Percentiles rank a stretch among this genome's conserved stretches.
phyloP scores from a whole-genome alignment of 2,329 filamentous ascomycete genomes.

The Hymenoscyphus salicellus region DNA sequence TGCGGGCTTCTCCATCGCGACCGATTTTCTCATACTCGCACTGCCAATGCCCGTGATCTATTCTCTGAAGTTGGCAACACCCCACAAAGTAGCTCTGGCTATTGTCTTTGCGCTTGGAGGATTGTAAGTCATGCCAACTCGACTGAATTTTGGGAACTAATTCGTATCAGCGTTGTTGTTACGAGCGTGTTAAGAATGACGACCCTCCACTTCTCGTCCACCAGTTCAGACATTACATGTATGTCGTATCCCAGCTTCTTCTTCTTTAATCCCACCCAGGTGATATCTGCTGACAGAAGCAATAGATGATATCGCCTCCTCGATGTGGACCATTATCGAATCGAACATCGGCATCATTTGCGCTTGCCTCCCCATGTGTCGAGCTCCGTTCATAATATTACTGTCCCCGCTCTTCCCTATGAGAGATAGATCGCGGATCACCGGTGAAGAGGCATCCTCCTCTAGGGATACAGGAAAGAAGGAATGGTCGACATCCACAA shows the following conservation, averaged over 20 bases:
- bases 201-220: background rate
- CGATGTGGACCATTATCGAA: conserved; percentile 41
- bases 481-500: background rate
- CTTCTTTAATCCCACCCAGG: too few species aligned
- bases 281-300: background rate
- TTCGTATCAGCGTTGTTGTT: background rate
- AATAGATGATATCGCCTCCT: conserved; percentile 21
- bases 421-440: background rate
- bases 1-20: conserved; percentile 38
- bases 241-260: background rate
- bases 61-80: conserved; percentile 30
- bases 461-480: background rate
- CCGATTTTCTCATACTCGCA: conserved; percentile 37
- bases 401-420: conserved; percentile 26
- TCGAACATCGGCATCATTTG: conserved; percentile 39
- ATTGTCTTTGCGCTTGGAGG: conserved; percentile 38
- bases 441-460: background rate
- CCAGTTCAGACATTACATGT: background rate
- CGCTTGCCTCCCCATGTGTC: conserved; percentile 40
- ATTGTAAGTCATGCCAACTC: conserved; percentile 34
- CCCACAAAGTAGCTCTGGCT: conserved; percentile 48
- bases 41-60: conserved; percentile 37
- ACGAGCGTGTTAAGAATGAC: background rate
- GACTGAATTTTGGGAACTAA: background rate
- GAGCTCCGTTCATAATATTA: conserved; percentile 31